Evolutionary conservation across 1,284 basidiomycete species (phyloP).

Genomic region (Xerocomus amazonicus): DNA sequence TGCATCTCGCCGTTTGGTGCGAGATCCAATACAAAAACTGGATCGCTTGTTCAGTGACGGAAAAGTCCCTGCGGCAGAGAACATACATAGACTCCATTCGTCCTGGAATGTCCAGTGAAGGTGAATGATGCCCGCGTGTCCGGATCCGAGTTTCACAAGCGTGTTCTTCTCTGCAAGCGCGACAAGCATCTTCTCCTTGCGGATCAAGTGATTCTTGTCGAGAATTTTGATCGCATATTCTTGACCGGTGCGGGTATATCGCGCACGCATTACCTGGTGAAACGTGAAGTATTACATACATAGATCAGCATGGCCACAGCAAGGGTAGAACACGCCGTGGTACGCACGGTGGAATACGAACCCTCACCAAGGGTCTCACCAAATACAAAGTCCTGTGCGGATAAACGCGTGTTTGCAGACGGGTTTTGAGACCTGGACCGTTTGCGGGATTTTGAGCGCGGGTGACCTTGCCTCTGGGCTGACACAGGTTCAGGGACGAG

Average conservation of each 20-base stretch:
- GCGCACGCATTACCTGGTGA: slow-evolving; percentile 57
- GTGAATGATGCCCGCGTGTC: slow-evolving; percentile 81
- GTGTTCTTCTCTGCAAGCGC: slow-evolving; percentile 66
- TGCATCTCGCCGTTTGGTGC: slow-evolving; percentile 91
- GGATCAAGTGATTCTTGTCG: slow-evolving; percentile 70
- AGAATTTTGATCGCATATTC: slow-evolving; percentile 76
- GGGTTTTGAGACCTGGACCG: slow-evolving; percentile 44
- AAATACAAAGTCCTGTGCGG: slow-evolving; percentile 66
- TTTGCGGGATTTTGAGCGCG: slow-evolving; percentile 35
- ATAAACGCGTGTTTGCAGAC: slow-evolving; percentile 46
- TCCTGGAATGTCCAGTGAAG: slow-evolving; percentile 86
- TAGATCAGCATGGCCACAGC: slow-evolving; percentile 7
- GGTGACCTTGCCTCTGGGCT: slow-evolving; percentile 5
- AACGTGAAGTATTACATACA: slow-evolving; percentile 13
- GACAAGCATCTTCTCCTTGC: slow-evolving; percentile 62
- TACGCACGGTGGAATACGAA: slow-evolving; percentile 71
- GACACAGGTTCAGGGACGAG: slow-evolving; percentile 7
- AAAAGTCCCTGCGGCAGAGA: neutral
- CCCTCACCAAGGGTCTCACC: slow-evolving; percentile 72
- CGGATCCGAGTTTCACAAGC: slow-evolving; percentile 56
- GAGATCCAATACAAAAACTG: slow-evolving; percentile 90
- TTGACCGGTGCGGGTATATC: slow-evolving; percentile 52
- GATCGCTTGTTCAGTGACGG: slow-evolving; percentile 3
- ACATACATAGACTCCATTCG: slow-evolving; percentile 71
- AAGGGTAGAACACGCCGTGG: neutral